Conservation (phyloP, 1,284 basidiomycete genomes). For the Irpex sp. region DNA sequence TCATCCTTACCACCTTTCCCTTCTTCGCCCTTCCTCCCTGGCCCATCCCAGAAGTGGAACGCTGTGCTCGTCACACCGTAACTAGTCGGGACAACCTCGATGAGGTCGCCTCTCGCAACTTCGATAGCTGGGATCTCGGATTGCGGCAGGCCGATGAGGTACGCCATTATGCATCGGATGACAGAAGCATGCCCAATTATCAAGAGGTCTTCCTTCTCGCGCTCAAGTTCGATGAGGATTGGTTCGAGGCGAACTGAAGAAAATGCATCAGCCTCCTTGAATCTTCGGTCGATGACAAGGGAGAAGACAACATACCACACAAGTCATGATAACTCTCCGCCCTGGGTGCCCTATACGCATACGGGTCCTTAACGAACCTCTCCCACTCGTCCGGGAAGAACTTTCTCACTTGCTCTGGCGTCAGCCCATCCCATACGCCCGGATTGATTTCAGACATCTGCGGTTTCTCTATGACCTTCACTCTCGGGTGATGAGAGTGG, state of each 20-base stretch:
- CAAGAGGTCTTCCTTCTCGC: conserved; percentile 73
- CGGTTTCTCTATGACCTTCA: conserved; percentile 90
- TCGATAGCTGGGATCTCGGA: conserved; percentile 96
- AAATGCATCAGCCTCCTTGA: background rate
- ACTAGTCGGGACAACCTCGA: conserved; percentile 87
- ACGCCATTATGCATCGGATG: conserved; percentile 90
- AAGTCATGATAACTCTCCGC: conserved; percentile 95
- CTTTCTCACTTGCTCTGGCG: conserved; percentile 85
- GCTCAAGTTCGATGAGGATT: conserved; percentile 80
- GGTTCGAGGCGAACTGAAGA: conserved; percentile 72
- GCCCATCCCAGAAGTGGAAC: conserved; percentile 92
- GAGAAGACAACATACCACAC: conserved; percentile 44
- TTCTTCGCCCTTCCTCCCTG: conserved; percentile 45
- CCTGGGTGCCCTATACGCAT: conserved; percentile 87
- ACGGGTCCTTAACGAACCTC: conserved; percentile 89
- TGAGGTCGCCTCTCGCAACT: conserved; percentile 85
- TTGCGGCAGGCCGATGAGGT: conserved; percentile 92
- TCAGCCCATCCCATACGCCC: conserved; percentile 93
- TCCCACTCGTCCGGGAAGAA: conserved; percentile 95
- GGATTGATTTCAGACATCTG: conserved; percentile 99
- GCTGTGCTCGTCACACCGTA: conserved; percentile 88
- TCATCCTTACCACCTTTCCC: conserved; percentile 45
- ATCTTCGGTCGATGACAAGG: background rate
- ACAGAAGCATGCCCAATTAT: conserved; percentile 93
- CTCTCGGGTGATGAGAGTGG: conserved; percentile 27